A percentile compares a stretch with the other conserved stretches of the same genome.
phyloP scores from a whole-genome alignment of 305 asterid species.

The Fraxinus greggii region DNA sequence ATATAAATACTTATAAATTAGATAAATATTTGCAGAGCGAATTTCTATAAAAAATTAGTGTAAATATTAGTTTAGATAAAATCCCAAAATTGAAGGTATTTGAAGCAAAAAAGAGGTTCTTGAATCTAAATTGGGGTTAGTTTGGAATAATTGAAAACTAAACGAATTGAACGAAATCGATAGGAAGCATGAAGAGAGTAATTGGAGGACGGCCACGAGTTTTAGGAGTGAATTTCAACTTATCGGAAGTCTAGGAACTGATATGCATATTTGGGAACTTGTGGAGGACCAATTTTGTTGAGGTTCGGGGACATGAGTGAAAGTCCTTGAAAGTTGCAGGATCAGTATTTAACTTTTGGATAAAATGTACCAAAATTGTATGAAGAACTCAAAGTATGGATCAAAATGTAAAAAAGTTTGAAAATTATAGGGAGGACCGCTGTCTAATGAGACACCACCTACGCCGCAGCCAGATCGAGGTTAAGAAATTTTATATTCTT shows the following conservation, averaged over 20 bases:
- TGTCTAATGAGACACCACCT: background rate
- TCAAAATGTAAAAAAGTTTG: background rate
- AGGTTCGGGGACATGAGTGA: background rate
- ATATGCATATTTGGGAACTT: background rate
- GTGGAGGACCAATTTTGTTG: background rate
- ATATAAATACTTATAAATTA: too few relatives aligned
- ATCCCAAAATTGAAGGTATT: too few relatives aligned
- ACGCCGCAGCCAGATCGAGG: background rate
- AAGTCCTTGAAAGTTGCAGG: background rate
- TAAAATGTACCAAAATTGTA: too few relatives aligned
- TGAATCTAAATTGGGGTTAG: background rate
- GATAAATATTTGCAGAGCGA: too few relatives aligned
- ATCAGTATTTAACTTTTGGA: background rate
- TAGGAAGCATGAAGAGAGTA: background rate
- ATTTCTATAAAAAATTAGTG: too few relatives aligned
- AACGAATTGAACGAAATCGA: background rate
- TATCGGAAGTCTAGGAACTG: background rate
- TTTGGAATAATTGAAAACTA: too few relatives aligned
- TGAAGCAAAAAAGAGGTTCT: background rate
- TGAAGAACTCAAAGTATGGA: too few relatives aligned
- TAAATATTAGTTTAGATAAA: too few relatives aligned
- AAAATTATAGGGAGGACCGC: background rate
- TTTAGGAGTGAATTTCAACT: background rate
- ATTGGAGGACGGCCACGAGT: background rate
- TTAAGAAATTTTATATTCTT: too few relatives aligned